A percentile compares a stretch with the other conserved stretches of the same genome.
Conservation (phyloP, 225 moss, liverwort and hornwort genomes). For the Sphagnum tenellum region DNA sequence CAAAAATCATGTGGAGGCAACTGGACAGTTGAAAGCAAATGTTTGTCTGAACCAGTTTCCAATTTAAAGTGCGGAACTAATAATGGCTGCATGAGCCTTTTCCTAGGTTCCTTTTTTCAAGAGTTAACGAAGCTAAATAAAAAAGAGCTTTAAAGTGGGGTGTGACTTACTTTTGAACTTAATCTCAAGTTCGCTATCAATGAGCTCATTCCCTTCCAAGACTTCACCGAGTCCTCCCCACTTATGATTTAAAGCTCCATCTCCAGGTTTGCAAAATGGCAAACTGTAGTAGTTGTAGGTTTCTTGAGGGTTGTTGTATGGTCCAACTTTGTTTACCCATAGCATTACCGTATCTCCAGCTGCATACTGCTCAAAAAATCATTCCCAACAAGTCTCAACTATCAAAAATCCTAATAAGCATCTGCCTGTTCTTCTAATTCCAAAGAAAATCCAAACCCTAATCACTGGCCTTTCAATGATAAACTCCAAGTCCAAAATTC, state of each 20-base stretch:
- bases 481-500: not conserved
- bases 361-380: conserved; percentile 52
- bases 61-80: not conserved
- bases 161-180: conserved; percentile 69
- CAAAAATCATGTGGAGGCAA: not conserved
- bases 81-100: no score
- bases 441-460: not conserved
- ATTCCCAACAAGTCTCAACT: not conserved
- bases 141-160: not conserved
- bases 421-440: no score
- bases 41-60: no score
- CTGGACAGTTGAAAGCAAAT: not conserved
- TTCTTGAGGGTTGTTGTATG: conserved; percentile 97
- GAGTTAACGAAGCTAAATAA: not conserved
- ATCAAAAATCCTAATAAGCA: not conserved
- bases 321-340: conserved; percentile 98
- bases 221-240: conserved; percentile 99
- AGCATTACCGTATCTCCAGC: conserved; percentile 66
- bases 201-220: conserved; percentile 93
- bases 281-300: conserved; percentile 97
- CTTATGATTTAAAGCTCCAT: conserved; percentile 60
- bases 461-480: not conserved
- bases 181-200: conserved; percentile 82
- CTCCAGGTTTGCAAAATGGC: conserved; percentile 80
- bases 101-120: no score